Evolutionary conservation across 169 alveolate species (phyloP), one percentile per base, ranked within the genome.

Genomic region (Plasmodium malariae): DNA sequence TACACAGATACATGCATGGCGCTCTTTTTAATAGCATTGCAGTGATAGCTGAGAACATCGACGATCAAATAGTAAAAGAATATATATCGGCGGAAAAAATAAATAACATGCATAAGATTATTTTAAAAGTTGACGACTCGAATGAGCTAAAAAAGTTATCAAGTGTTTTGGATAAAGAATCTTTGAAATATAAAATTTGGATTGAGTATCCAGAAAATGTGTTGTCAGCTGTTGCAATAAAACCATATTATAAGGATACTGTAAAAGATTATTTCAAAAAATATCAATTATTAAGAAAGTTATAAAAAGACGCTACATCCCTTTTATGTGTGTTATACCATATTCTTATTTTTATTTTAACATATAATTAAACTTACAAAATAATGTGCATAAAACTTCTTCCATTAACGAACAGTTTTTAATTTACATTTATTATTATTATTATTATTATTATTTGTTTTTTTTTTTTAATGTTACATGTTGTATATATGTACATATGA

Each of bases 171-270:
- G 89, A 74, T 65, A 65, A 43, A 14, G 60, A 87, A 7, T 49
- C 60, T 1, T 37, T 92, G 36, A 87, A 78, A 60, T 87, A 85
- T 49, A 90, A 85, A 72, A 71, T 92, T 3, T 92, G 91, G 93
- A 76, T 85, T 34, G 94, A 92, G 32, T 48, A 87, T 21, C 94
- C 94, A 32, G 94, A 92, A 63, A 92, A 92, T 19, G 74, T 92
- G 9, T 37, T 76, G 60, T 70, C 94, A 21, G 91, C 93, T 55
- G 54, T 92, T 24, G 94, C 94, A 14, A 19, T 92, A 43, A 88
- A 78, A 26, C 94, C 94, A 9, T 73, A 87, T 40, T 74, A 92
- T 54, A 92, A 92, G 26, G 36, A 73, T 28, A 87, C 80, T 28
- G 69, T 92, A 30, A 62, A 54, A 26, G 88, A 90, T n/a, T 92